These are phyloP conservation scores for Clitopilus hobsonii DNA, from an alignment of 768 basidiomycete genomes.

Conservation along the genomic window DNA sequence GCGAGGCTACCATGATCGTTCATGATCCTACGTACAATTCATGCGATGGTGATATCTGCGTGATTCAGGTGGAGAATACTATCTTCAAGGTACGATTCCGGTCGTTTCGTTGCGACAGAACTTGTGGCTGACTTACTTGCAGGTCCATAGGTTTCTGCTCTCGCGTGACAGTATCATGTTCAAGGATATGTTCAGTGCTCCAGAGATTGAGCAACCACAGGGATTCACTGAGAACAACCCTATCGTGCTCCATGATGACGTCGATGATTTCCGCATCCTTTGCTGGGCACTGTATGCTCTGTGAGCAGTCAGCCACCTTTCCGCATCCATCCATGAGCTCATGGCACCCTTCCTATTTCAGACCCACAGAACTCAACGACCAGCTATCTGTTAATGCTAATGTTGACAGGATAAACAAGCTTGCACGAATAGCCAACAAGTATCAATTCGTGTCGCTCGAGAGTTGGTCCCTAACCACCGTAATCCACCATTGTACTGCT, in stretches of 20 bases:
- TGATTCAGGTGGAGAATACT: neutral
- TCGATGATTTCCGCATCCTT: neutral
- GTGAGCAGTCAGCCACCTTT: neutral
- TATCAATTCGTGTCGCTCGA: slow-evolving; percentile 1
- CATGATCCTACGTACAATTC: neutral
- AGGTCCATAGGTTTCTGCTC: slow-evolving; percentile 1
- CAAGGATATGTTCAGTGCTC: neutral
- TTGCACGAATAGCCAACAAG: neutral
- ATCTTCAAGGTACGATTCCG: neutral
- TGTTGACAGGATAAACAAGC: neutral
- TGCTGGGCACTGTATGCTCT: neutral
- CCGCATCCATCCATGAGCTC: neutral
- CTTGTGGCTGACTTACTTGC: neutral
- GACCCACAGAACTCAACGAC: neutral
- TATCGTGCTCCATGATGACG: neutral
- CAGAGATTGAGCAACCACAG: neutral
- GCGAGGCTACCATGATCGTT: no score
- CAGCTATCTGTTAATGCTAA: neutral
- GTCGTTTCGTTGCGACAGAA: no score
- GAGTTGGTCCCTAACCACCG: neutral
- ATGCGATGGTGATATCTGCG: neutral
- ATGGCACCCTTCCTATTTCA: neutral
- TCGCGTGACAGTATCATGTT: neutral
- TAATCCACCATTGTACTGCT: neutral
- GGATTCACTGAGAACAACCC: neutral